phyloP scores from a whole-genome alignment of 352 stramenopile genomes.

The Pythium aristosporum region DNA sequence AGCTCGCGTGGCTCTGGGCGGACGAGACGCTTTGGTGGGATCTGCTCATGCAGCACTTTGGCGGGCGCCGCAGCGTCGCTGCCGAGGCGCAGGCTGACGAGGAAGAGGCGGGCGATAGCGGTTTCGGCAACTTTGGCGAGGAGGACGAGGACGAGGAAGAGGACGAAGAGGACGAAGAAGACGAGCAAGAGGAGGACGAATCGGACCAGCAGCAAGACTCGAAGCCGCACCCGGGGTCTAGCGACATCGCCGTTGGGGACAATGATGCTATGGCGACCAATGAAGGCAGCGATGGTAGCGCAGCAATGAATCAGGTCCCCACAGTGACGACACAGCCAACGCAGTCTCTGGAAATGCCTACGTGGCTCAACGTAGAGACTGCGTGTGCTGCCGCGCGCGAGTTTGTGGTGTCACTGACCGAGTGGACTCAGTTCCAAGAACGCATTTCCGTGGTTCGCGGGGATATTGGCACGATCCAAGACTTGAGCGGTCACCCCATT shows the following conservation, averaged over 20 bases:
- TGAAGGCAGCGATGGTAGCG: no score
- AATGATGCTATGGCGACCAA: no score
- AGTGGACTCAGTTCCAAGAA: slow-evolving; percentile 40
- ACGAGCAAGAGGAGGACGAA: neutral
- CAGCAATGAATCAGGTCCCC: no score
- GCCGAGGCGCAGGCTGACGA: neutral
- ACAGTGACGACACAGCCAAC: no score
- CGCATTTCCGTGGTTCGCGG: slow-evolving; percentile 37
- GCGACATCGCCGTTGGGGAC: no score
- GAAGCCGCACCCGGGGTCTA: no score
- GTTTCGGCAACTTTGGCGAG: slow-evolving; percentile 9
- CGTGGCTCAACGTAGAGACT: slow-evolving; percentile 9
- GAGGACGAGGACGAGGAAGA: slow-evolving; percentile 28
- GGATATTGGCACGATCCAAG: slow-evolving; percentile 42
- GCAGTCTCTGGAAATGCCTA: neutral
- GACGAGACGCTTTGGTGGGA: slow-evolving; percentile 43
- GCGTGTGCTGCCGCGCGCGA: slow-evolving; percentile 30
- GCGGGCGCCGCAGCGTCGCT: slow-evolving; percentile 5
- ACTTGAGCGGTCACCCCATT: slow-evolving; percentile 29
- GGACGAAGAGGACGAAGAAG: no score
- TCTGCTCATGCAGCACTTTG: slow-evolving; percentile 29
- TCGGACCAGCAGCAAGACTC: neutral
- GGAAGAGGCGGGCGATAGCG: slow-evolving; percentile 6
- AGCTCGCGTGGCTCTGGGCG: slow-evolving; percentile 22
- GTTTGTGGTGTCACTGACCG: slow-evolving; percentile 35